Percentiles rank a stretch among this genome's conserved stretches.
Conservation (phyloP, 768 basidiomycete genomes). For the Chalciporus piperatus region DNA sequence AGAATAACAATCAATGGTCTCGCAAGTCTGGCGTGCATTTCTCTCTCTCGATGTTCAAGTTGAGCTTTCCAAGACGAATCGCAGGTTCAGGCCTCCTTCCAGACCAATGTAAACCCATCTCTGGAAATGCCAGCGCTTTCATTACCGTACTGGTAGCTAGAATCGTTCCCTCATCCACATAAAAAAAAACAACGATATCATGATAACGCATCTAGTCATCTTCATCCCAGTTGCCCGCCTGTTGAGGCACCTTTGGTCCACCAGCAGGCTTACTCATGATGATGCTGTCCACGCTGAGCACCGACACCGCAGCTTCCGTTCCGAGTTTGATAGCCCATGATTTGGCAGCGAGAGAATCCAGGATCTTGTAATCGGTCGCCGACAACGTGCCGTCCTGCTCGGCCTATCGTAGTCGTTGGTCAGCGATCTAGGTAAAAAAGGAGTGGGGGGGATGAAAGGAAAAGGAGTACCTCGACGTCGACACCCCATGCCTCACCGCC, state of each 20-base stretch:
- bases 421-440: neutral
- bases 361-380: constrained; percentile 62
- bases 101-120: too few relatives aligned
- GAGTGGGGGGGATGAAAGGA: neutral
- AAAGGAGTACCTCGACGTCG: constrained; percentile 72
- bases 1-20: too few relatives aligned
- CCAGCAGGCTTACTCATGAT: constrained; percentile 96
- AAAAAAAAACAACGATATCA: too few relatives aligned
- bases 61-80: too few relatives aligned
- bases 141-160: neutral
- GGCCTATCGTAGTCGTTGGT: constrained; percentile 43
- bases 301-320: constrained; percentile 86
- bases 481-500: constrained; percentile 79
- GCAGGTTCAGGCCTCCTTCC: too few relatives aligned
- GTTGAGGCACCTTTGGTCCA: constrained; percentile 84
- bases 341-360: constrained; percentile 87
- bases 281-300: constrained; percentile 94
- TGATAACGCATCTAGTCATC: constrained; percentile 40
- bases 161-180: neutral
- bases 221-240: constrained; percentile 84
- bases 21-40: too few relatives aligned
- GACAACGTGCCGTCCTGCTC: constrained; percentile 77
- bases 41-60: too few relatives aligned
- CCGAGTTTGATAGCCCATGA: constrained; percentile 88
- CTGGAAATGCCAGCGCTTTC: neutral